Evolutionary conservation across 768 basidiomycete genomes (phyloP), one percentile per base, ranked within the genome.

Genomic region (Neoboletus subvelutipes): DNA sequence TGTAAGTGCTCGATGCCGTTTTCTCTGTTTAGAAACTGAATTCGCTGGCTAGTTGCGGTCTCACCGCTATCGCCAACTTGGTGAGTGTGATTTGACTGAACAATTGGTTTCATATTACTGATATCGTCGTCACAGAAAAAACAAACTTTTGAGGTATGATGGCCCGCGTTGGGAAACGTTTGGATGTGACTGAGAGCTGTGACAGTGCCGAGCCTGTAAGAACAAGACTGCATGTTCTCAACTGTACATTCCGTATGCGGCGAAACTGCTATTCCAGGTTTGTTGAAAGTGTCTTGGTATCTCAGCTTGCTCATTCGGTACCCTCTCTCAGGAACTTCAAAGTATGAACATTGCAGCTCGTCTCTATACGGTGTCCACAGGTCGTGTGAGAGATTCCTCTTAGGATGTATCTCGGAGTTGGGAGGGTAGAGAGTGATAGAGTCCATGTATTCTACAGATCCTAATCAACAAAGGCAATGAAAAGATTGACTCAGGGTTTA

Each of bases 1-100:
- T 97, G 90, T 95, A 61, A 67, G 92, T 84, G 36, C 28, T 49
- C 36, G 13, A 28, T 50, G 31, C 24, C 42, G 1, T 31, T 31
- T 20, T 20, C 13, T 28, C 10, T 50, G n/a, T 49, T 39, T 17
- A 41, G 45, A 39, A 73, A 20, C 34, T 46, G 45, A 54, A 58
- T 13, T 57, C 22, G 34, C 33, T 45, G 24, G 36, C 54, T 59
- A 94, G 90, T 62, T 98, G 97, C 68, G 96, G 97, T 62, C 76
- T 99, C 55, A 96, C 95, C 13, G 95, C 97, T 3, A 96, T 98
- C 69, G 97, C 97, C 20, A 98, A 98, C 73, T 80, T 99, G 51
- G 88, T 90, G 66, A 70, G 88, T 79, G 24, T n/a, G 17, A 37
- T 60, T 42, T 43, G 13, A 43, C 34, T 2, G n/a, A 26, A 28